Percentiles rank a stretch among this genome's conserved stretches.
phyloP scores from a whole-genome alignment of 2,329 filamentous ascomycete genomes.

The Cordyceps pruinosa region DNA sequence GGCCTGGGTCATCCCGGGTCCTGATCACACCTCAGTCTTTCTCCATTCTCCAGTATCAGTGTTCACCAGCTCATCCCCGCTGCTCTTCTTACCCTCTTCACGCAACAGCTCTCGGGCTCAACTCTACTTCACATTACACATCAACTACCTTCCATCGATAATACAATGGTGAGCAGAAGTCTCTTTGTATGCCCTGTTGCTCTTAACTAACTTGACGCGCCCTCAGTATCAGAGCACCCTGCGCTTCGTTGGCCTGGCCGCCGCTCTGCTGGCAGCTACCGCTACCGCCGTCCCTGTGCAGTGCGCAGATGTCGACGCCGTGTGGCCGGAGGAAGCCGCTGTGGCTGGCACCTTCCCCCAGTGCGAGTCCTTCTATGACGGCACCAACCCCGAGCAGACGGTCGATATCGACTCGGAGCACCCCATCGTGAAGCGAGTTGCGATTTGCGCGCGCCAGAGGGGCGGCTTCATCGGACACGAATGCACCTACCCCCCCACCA shows the following conservation, averaged over 20 bases:
- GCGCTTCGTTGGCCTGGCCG: background rate
- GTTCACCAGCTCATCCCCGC: background rate
- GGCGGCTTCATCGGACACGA: background rate
- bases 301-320: background rate
- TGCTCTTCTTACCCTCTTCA: background rate
- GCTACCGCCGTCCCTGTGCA: background rate
- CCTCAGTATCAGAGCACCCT: conserved; percentile 1
- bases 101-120: background rate
- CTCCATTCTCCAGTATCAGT: background rate
- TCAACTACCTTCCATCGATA: background rate
- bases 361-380: conserved; percentile 4
- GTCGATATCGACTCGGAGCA: background rate
- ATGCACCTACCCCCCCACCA: background rate
- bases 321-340: background rate
- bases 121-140: background rate
- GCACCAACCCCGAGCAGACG: background rate
- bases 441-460: background rate
- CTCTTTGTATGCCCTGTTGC: background rate
- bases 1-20: background rate
- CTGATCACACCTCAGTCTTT: background rate
- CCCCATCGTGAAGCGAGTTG: background rate
- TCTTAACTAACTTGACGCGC: background rate
- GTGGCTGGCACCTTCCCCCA: conserved; percentile 2
- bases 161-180: background rate
- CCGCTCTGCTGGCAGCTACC: background rate